Percentiles rank a stretch among this genome's conserved stretches.
phyloP scores from a whole-genome alignment of 768 basidiomycete species.

The Termitomyces sp. region DNA sequence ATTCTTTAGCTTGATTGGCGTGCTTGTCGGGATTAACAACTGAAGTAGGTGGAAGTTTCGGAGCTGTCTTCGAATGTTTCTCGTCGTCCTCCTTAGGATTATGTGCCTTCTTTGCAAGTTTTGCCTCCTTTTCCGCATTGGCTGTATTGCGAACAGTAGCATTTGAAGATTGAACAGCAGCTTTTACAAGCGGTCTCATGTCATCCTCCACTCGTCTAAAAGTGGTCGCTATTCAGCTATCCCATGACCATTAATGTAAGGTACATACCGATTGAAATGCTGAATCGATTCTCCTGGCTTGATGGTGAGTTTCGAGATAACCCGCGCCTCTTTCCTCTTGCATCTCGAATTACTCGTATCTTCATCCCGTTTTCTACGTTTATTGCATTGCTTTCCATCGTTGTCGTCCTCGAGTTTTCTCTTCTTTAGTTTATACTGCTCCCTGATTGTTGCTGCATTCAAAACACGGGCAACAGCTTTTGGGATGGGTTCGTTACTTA shows the following conservation, averaged over 20 bases:
- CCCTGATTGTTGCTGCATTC: slow-evolving; percentile 54
- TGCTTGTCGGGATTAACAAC: slow-evolving; percentile 16
- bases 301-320: slow-evolving; percentile 33
- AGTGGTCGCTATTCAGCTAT: neutral
- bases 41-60: slow-evolving; percentile 6
- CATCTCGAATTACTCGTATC: slow-evolving; percentile 14
- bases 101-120: slow-evolving; percentile 17
- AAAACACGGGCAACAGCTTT: slow-evolving; percentile 64
- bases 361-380: slow-evolving; percentile 27
- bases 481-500: slow-evolving; percentile 57
- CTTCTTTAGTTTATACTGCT: slow-evolving; percentile 48
- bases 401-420: slow-evolving; percentile 28
- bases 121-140: slow-evolving; percentile 33
- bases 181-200: slow-evolving; percentile 59
- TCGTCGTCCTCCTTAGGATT: slow-evolving; percentile 15
- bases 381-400: slow-evolving; percentile 19
- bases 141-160: slow-evolving; percentile 39
- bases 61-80: slow-evolving; percentile 6
- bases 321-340: slow-evolving; percentile 18
- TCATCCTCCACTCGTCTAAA: slow-evolving; percentile 67
- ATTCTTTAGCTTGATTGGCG: slow-evolving; percentile 38
- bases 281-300: slow-evolving; percentile 65
- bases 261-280: slow-evolving; percentile 67
- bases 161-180: slow-evolving; percentile 55
- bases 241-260: too few relatives aligned